Evolutionary conservation across 1,139 yeast species (phyloP).

Genomic region (Yamadazyma kanchanaburiensis): DNA sequence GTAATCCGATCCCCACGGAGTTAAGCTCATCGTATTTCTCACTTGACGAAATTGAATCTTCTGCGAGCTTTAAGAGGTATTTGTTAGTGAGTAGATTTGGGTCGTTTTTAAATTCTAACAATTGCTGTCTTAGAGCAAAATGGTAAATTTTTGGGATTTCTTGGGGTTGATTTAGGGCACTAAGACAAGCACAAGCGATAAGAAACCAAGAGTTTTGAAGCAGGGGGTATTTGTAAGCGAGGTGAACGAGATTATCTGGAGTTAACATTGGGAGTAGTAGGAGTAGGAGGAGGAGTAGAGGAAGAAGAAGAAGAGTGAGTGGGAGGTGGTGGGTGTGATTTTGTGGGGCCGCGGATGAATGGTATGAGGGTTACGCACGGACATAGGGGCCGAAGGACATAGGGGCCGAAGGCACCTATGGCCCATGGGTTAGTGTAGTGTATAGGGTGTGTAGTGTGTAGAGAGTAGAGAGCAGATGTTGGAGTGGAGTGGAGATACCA

Average conservation of each 20-base stretch:
- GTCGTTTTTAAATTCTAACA: constrained; percentile 29
- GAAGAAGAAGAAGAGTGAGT: background rate
- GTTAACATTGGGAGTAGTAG: constrained; percentile 35
- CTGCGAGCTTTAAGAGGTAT: constrained; percentile 31
- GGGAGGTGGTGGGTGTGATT: background rate
- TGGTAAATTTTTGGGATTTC: constrained; percentile 76
- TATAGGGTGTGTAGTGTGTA: too few species aligned
- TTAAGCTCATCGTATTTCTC: constrained; percentile 36
- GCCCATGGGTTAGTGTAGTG: too few species aligned
- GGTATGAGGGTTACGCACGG: background rate
- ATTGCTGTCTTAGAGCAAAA: constrained; percentile 60
- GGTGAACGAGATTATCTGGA: constrained; percentile 56
- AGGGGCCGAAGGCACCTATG: too few species aligned
- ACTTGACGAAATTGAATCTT: constrained; percentile 39
- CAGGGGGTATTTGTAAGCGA: constrained; percentile 51
- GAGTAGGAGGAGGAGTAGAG: too few species aligned
- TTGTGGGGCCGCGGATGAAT: constrained; percentile 1
- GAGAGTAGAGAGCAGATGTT: too few species aligned
- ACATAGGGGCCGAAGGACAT: too few species aligned
- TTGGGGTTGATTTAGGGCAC: constrained; percentile 78
- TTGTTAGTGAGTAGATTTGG: constrained; percentile 27
- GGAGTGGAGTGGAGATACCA: too few species aligned
- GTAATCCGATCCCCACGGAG: constrained; percentile 43
- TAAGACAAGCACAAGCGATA: constrained; percentile 78
- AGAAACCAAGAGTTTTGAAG: constrained; percentile 58